These are phyloP conservation scores for Logfia minima DNA, from an alignment of 129 eudicot genomes.

Conservation along the genomic window DNA sequence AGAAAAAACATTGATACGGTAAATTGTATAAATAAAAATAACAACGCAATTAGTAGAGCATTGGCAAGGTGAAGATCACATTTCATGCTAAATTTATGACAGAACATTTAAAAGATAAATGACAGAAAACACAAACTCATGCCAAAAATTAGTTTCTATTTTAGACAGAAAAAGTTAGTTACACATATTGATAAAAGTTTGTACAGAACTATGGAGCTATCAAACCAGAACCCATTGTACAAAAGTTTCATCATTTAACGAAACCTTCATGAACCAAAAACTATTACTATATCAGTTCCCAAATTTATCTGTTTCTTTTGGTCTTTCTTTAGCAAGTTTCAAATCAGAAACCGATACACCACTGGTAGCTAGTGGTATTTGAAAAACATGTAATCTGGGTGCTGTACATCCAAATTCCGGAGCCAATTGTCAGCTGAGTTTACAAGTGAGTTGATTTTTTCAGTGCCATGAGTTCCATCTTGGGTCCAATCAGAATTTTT, in stretches of 20 bases:
- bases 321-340: background rate
- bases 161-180: background rate
- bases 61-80: background rate
- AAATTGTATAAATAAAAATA: too few relatives aligned
- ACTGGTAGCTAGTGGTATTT: conserved; percentile 35
- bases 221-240: conserved; percentile 14
- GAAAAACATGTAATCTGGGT: conserved; percentile 73
- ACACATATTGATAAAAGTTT: background rate
- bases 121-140: background rate
- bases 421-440: conserved; percentile 78
- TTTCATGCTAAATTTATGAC: background rate
- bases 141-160: background rate
- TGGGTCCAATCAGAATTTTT: conserved; percentile 61
- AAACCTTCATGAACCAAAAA: background rate
- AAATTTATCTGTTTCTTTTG: background rate
- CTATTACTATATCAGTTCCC: conserved; percentile 12
- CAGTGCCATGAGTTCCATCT: conserved; percentile 50
- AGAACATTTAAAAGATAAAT: background rate
- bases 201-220: conserved; percentile 25
- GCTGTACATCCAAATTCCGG: conserved; percentile 58
- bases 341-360: background rate
- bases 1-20: too few relatives aligned
- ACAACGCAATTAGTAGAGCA: background rate
- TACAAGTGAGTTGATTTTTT: conserved; percentile 52
- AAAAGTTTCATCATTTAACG: conserved; percentile 28